Conservation (phyloP, 768 basidiomycete species). For the Leccinum longicurvipes region DNA sequence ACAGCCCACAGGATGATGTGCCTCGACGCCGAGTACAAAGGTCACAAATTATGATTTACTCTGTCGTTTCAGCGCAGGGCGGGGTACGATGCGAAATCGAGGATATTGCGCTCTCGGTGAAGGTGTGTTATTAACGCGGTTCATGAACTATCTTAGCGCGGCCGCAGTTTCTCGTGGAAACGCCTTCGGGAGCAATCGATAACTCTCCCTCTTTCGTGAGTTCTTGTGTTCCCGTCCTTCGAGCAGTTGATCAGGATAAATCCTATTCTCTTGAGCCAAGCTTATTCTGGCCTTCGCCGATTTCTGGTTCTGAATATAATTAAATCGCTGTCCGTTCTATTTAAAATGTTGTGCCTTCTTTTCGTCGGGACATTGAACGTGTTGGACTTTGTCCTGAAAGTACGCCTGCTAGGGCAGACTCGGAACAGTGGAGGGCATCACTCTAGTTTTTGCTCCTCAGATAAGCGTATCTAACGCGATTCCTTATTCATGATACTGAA, state of each 20-base stretch:
- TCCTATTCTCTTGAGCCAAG: slow-evolving; percentile 52
- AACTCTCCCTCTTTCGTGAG: slow-evolving; percentile 58
- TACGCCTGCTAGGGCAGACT: slow-evolving; percentile 37
- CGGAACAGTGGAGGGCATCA: slow-evolving; percentile 50
- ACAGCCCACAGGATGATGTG: slow-evolving; percentile 61
- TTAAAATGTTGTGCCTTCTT: slow-evolving; percentile 53
- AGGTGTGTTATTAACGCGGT: slow-evolving; percentile 57
- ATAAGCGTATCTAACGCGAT: slow-evolving; percentile 6
- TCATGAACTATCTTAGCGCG: slow-evolving; percentile 46
- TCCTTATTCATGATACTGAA: neutral
- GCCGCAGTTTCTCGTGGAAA: slow-evolving; percentile 40
- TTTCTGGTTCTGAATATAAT: slow-evolving; percentile 55
- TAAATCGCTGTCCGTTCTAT: slow-evolving; percentile 58
- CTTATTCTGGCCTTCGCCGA: slow-evolving; percentile 63
- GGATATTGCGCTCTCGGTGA: slow-evolving; percentile 53
- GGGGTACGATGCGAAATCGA: slow-evolving; percentile 52
- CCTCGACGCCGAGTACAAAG: slow-evolving; percentile 54
- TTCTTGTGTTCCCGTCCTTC: slow-evolving; percentile 45
- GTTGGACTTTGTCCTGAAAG: too few relatives aligned
- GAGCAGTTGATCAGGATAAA: slow-evolving; percentile 52
- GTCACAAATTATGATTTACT: slow-evolving; percentile 58
- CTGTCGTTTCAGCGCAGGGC: slow-evolving; percentile 66
- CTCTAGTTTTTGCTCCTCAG: slow-evolving; percentile 6
- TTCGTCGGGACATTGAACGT: slow-evolving; percentile 56
- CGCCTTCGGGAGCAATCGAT: slow-evolving; percentile 33